These are phyloP conservation scores for Hymenotorrendiella dingleyae DNA, from an alignment of 2,329 filamentous ascomycete species.

Conservation along the genomic window DNA sequence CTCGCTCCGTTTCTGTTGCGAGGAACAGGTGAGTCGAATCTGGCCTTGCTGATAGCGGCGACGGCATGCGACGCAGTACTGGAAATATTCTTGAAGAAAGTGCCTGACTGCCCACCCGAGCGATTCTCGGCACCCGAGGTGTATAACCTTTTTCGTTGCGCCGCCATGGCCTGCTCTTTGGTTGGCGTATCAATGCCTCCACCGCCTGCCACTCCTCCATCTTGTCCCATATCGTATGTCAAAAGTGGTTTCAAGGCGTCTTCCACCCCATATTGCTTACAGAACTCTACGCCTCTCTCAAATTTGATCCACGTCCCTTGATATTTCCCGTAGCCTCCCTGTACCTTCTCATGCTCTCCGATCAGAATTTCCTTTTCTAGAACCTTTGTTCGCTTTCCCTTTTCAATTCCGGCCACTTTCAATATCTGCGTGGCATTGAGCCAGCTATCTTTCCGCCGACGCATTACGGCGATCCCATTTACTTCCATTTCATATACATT, in stretches of 20 bases:
- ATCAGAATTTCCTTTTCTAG: slow-evolving; percentile 96
- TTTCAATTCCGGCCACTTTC: slow-evolving; percentile 94
- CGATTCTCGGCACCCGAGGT: slow-evolving; percentile 67
- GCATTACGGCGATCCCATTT: slow-evolving; percentile 90
- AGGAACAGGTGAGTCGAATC: slow-evolving; percentile 81
- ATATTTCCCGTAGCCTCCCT: slow-evolving; percentile 97
- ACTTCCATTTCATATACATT: slow-evolving; percentile 99
- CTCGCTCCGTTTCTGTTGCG: slow-evolving; percentile 49
- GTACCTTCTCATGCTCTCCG: slow-evolving; percentile 96
- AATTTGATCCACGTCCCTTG: slow-evolving; percentile 99
- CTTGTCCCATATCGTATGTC: slow-evolving; percentile 74
- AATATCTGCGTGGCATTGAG: slow-evolving; percentile 97
- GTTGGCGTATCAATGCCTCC: slow-evolving; percentile 88
- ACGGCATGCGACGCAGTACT: slow-evolving; percentile 88
- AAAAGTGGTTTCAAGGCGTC: slow-evolving; percentile 68
- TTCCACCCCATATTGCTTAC: slow-evolving; percentile 72
- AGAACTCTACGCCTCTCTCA: slow-evolving; percentile 85
- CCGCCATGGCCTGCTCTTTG: slow-evolving; percentile 98
- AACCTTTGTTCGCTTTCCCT: slow-evolving; percentile 95
- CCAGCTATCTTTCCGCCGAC: slow-evolving; percentile 89
- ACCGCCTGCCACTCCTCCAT: slow-evolving; percentile 64
- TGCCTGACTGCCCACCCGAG: slow-evolving; percentile 63
- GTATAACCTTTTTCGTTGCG: slow-evolving; percentile 87
- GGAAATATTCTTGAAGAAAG: slow-evolving; percentile 97
- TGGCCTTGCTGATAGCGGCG: slow-evolving; percentile 92